Evolutionary conservation across 176 grass and related monocot genomes (phyloP), one percentile per base, ranked within the genome.

Genomic region (Oryza coarctata): DNA sequence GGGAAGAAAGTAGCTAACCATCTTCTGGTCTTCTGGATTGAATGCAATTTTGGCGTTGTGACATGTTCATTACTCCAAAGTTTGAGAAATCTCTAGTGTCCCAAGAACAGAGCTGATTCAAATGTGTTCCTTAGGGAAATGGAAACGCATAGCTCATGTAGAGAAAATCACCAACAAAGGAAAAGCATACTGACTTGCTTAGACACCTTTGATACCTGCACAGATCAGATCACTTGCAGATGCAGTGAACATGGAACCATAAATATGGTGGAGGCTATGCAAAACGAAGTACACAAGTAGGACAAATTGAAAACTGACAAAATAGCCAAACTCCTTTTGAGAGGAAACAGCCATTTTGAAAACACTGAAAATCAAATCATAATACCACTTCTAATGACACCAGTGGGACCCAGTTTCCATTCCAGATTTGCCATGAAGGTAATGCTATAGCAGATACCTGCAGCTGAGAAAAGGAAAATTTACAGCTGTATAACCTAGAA

Each of bases 1-100:
- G 22, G 23, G 64, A 65, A 28, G 18, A 75, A 57, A 80, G 28
- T 62, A 87, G 52, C 63, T 70, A 77, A 77, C 79, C 44, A 66
- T 63, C 11, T 81, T 61, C 58, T 25, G 18, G 55, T 63, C 11
- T 81, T 61, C 58, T 25, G 18, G 55, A 44, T 9, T 60, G 74
- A 66, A 32, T 73, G 26, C 5, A 43, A 81, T 26, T 57, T 36
- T 60, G 1, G 17, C 28, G 10, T 70, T 76, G 36, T 18, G 62
- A n/a, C 49, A 23, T 32, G 20, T 12, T 5, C 18, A 41, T 63
- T 25, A 39, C n/a, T n/a, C n/a, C n/a, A 2, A 85, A 79, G 9
- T 7, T n/a, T 50, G 71, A 62, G 33, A 62, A 26, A 36, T 61
- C 0, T 64, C 35, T 29, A 11, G 43, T 66, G 31, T 55, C 41